Conservation (phyloP, 768 basidiomycete species). For the Lactarius sanguifluus region DNA sequence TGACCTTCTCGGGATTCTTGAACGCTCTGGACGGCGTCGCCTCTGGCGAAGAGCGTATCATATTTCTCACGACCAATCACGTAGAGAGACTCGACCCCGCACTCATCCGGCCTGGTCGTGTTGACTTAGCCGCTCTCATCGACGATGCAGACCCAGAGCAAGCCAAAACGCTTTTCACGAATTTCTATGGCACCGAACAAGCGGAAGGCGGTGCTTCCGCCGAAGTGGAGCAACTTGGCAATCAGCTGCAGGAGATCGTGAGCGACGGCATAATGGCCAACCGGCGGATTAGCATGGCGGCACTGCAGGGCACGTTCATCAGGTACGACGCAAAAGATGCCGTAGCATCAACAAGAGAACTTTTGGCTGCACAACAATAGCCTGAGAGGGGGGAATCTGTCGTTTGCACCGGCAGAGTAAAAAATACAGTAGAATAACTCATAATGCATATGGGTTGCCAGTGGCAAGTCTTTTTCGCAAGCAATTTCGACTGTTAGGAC, state of each 20-base stretch:
- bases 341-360: constrained; percentile 48
- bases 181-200: constrained; percentile 66
- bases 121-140: constrained; percentile 81
- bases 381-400: neutral
- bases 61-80: constrained; percentile 99
- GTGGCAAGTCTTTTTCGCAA: too few species aligned
- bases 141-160: constrained; percentile 86
- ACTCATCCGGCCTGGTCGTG: constrained; percentile 91
- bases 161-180: constrained; percentile 71
- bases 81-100: constrained; percentile 86
- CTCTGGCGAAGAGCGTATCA: constrained; percentile 95
- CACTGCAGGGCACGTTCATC: constrained; percentile 94
- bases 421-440: constrained; percentile 1
- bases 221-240: constrained; percentile 48
- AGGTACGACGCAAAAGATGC: constrained; percentile 61
- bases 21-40: constrained; percentile 98
- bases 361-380: constrained; percentile 34
- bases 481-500: too few species aligned
- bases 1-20: constrained; percentile 96
- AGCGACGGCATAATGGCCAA: constrained; percentile 51
- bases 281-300: constrained; percentile 87
- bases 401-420: neutral
- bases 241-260: constrained; percentile 54
- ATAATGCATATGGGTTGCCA: too few species aligned
- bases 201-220: constrained; percentile 40